Percentiles rank a stretch among this genome's conserved stretches.
These are phyloP conservation scores for Inosperma sp. DNA, from an alignment of 768 basidiomycete genomes.

Conservation along the genomic window DNA sequence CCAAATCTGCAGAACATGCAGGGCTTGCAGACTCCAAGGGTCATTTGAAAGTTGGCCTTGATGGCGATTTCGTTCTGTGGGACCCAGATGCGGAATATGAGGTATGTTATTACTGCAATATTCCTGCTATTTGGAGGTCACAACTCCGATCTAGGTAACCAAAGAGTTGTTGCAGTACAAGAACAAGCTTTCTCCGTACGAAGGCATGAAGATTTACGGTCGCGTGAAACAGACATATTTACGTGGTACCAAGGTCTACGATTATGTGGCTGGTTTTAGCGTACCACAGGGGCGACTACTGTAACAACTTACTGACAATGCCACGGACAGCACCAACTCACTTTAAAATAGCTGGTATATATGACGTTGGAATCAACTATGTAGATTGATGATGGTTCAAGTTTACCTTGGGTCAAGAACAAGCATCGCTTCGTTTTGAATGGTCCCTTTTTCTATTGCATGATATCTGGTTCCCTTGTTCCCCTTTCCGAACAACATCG, in stretches of 20 bases:
- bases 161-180: conserved; percentile 77
- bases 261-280: conserved; percentile 35
- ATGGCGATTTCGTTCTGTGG: conserved; percentile 87
- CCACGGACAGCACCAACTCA: too few relatives aligned
- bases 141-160: conserved; percentile 55
- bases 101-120: conserved; percentile 23
- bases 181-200: conserved; percentile 91
- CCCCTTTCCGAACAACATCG: too few relatives aligned
- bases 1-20: conserved; percentile 73
- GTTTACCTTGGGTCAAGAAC: too few relatives aligned
- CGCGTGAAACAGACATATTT: conserved; percentile 74
- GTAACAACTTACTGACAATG: conserved; percentile 15
- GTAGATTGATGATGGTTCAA: too few relatives aligned
- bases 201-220: conserved; percentile 67
- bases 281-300: conserved; percentile 38
- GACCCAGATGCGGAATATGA: conserved; percentile 45
- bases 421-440: too few relatives aligned
- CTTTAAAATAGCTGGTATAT: too few relatives aligned
- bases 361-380: too few relatives aligned
- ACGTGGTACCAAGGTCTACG: conserved; percentile 70
- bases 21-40: conserved; percentile 72
- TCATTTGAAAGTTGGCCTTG: conserved; percentile 61
- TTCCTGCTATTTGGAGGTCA: neutral
- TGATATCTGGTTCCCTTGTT: too few relatives aligned
- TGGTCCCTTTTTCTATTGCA: too few relatives aligned